phyloP scores from a whole-genome alignment of 345 rosid species.

The Luvunga scandens region DNA sequence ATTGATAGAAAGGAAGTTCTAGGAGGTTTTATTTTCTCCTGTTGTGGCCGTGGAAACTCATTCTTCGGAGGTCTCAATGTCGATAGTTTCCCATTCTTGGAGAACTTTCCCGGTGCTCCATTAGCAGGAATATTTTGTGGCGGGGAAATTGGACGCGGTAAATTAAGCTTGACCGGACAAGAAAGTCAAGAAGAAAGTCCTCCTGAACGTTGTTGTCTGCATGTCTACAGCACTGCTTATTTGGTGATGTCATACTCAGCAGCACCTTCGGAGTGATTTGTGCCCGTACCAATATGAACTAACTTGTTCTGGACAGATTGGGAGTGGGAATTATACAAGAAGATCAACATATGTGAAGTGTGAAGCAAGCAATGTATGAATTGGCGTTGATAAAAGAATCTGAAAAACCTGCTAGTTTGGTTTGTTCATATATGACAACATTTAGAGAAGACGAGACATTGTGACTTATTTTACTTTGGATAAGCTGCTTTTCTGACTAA shows the following conservation, averaged over 20 bases:
- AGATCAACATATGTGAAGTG: background rate
- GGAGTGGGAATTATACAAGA: background rate
- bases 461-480: background rate
- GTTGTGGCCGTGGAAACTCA: conserved; percentile 49
- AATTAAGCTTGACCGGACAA: conserved; percentile 9
- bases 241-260: conserved; percentile 45
- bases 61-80: conserved; percentile 43
- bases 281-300: background rate
- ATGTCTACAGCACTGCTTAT: conserved; percentile 65
- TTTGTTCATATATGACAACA: too few species aligned
- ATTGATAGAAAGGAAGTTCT: conserved; percentile 34
- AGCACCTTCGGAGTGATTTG: conserved; percentile 2
- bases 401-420: background rate
- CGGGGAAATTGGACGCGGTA: conserved; percentile 67
- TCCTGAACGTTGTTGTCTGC: conserved; percentile 29
- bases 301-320: background rate
- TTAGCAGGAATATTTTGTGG: conserved; percentile 60
- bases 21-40: conserved; percentile 71
- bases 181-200: conserved; percentile 27
- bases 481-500: background rate
- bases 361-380: background rate
- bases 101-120: conserved; percentile 63
- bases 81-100: conserved; percentile 58
- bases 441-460: background rate
- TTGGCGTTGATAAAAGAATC: background rate